Conservation (phyloP, 192 early-diverging fungal species). For the Mortierella hygrophila region DNA sequence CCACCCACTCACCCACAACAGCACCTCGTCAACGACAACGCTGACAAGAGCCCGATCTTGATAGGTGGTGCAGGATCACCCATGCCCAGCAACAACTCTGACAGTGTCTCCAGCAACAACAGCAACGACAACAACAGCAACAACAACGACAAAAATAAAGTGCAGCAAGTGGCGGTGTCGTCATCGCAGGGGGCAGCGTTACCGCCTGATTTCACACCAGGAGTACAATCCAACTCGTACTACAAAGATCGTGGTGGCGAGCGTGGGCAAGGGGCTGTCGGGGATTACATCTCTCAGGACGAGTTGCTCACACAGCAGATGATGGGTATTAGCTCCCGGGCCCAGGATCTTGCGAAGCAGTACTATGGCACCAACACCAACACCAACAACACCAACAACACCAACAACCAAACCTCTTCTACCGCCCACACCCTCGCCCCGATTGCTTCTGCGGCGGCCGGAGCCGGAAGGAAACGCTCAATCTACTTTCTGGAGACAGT, state of each 20-base stretch:
- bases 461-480: neutral
- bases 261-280: neutral
- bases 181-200: conserved; percentile 14
- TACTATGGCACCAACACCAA: conserved; percentile 9
- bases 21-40: neutral
- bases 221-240: conserved; percentile 33
- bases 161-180: neutral
- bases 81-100: neutral
- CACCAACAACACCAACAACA: no score
- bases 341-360: conserved; percentile 6
- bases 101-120: neutral
- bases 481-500: conserved; percentile 38
- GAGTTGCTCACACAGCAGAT: conserved; percentile 23
- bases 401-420: neutral
- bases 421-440: neutral
- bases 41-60: neutral
- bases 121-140: no score
- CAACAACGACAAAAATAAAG: neutral
- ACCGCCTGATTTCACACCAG: conserved; percentile 35
- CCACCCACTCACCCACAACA: conserved; percentile 17
- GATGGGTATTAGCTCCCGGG: conserved; percentile 13
- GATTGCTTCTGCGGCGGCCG: neutral
- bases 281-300: conserved; percentile 16
- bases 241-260: conserved; percentile 10
- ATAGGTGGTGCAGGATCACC: conserved; percentile 6